Percentiles rank a stretch among this genome's conserved stretches.
phyloP scores from a whole-genome alignment of 176 grass and related monocot genomes.

The Secale cereale region DNA sequence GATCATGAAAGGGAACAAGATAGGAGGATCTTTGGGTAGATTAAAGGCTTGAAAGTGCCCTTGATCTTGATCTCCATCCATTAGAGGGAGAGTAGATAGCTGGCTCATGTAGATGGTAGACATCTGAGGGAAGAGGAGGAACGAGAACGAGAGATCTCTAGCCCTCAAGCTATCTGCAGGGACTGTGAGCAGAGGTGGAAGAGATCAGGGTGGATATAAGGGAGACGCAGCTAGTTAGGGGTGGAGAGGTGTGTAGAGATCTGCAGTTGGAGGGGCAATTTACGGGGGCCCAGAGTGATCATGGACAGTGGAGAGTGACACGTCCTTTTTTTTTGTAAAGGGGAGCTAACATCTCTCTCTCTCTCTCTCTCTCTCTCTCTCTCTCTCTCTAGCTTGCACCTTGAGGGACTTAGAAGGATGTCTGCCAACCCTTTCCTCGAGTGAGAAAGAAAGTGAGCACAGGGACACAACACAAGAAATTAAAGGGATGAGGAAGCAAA shows the following conservation, averaged over 20 bases:
- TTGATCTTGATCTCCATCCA: constrained; percentile 69
- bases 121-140: constrained; percentile 15
- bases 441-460: constrained; percentile 19
- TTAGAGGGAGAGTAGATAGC: constrained; percentile 58
- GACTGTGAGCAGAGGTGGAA: not conserved
- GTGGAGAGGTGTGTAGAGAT: constrained; percentile 18
- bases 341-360: not conserved
- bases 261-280: constrained; percentile 52
- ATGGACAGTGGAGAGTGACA: constrained; percentile 36
- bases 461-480: constrained; percentile 24
- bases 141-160: constrained; percentile 17
- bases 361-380: not conserved
- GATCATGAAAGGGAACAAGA: constrained; percentile 68
- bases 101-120: constrained; percentile 79
- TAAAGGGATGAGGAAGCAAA: constrained; percentile 11
- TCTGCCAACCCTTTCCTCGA: constrained; percentile 27
- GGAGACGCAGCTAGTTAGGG: constrained; percentile 25
- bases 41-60: constrained; percentile 50
- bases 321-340: constrained; percentile 61
- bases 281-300: constrained; percentile 50
- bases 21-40: constrained; percentile 47
- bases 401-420: constrained; percentile 33
- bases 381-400: constrained; percentile 29
- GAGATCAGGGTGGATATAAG: constrained; percentile 38
- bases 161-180: not conserved